Evolutionary conservation across 1,284 basidiomycete species (phyloP).

Genomic region (Ceratobasidium sp.): DNA sequence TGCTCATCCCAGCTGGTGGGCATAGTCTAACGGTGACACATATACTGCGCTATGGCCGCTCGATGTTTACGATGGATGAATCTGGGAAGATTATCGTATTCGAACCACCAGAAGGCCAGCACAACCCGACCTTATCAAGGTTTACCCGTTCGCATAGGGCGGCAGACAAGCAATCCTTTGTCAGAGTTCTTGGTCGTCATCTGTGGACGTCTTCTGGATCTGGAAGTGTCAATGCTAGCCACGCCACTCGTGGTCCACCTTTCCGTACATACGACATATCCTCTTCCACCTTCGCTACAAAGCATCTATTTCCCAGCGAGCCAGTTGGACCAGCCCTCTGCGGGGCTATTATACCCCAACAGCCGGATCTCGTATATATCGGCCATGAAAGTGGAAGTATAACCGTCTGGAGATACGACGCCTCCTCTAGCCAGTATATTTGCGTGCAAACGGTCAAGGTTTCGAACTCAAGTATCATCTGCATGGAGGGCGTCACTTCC

Average conservation of each 20-base stretch:
- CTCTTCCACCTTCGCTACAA: slow-evolving; percentile 51
- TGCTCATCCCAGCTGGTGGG: slow-evolving; percentile 64
- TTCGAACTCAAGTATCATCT: slow-evolving; percentile 81
- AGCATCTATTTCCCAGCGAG: slow-evolving; percentile 42
- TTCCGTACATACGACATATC: slow-evolving; percentile 85
- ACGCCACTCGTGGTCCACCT: slow-evolving; percentile 70
- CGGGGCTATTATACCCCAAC: slow-evolving; percentile 80
- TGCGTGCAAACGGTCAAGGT: slow-evolving; percentile 83
- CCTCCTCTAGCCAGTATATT: slow-evolving; percentile 57
- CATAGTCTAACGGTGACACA: slow-evolving; percentile 77
- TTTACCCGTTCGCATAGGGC: slow-evolving; percentile 68
- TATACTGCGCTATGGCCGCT: slow-evolving; percentile 76
- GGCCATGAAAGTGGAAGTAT: slow-evolving; percentile 94
- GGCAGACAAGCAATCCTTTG: slow-evolving; percentile 85
- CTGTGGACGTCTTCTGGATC: slow-evolving; percentile 75
- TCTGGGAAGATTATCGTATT: slow-evolving; percentile 85
- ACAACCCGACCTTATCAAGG: slow-evolving; percentile 60
- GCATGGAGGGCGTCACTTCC: slow-evolving; percentile 83
- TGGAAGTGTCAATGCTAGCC: slow-evolving; percentile 50
- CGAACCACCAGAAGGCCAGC: slow-evolving; percentile 61
- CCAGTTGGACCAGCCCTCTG: slow-evolving; percentile 84
- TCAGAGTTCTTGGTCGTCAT: slow-evolving; percentile 75
- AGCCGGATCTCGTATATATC: slow-evolving; percentile 80
- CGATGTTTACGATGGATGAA: slow-evolving; percentile 87
- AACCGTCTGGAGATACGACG: slow-evolving; percentile 72